Percentiles rank a stretch among this genome's conserved stretches.
Evolutionary conservation across 78 protist species (phyloP).

Genomic region (Paulinella micropora): DNA sequence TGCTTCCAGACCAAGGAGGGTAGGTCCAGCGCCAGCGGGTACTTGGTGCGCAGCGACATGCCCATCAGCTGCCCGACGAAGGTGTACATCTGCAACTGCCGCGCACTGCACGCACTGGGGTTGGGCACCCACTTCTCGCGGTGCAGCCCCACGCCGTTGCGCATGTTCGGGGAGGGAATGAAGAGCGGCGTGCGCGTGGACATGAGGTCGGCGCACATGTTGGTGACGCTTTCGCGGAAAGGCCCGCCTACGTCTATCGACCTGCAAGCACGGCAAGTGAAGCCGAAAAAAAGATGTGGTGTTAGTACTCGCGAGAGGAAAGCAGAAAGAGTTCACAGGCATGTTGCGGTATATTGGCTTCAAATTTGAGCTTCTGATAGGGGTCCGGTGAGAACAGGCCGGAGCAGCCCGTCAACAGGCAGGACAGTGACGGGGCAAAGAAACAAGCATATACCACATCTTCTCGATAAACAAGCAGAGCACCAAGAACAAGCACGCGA

Average conservation of each 20-base stretch:
- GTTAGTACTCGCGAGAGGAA: no score
- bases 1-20: constrained; percentile 41
- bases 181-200: constrained; percentile 3
- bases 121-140: constrained; percentile 37
- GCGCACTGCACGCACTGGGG: constrained; percentile 6
- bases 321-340: no score
- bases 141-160: constrained; percentile 6
- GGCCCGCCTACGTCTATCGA: constrained; percentile 37
- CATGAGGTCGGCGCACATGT: constrained; percentile 25
- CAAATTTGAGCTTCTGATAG: no score
- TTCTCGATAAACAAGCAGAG: no score
- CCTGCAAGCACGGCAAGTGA: no score
- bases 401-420: no score
- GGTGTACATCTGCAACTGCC: constrained; percentile 2
- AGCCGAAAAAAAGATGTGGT: no score
- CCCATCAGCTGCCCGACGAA: constrained; percentile 41
- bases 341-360: no score
- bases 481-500: no score
- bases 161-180: constrained; percentile 35
- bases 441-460: no score
- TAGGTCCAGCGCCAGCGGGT: constrained; percentile 25
- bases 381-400: no score
- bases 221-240: constrained; percentile 30
- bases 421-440: no score
- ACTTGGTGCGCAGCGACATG: constrained; percentile 11